Evolutionary conservation across 352 stramenopile species (phyloP).

Genomic region (Peronosclerospora sorghi): DNA sequence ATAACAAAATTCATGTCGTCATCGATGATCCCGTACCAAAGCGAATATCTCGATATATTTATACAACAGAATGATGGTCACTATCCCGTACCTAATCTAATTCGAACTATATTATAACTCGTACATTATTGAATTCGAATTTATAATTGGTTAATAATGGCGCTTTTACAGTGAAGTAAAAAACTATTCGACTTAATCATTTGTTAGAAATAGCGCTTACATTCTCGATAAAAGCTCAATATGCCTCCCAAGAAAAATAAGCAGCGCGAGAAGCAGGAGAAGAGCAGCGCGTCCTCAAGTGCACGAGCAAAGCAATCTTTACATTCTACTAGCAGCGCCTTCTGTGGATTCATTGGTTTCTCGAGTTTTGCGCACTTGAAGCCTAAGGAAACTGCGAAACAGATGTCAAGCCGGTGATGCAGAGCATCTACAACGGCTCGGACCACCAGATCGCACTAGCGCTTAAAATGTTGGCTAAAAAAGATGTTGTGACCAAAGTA

Average conservation of each 20-base stretch:
- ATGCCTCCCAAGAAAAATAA: constrained; percentile 75
- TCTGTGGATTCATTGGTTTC: constrained; percentile 54
- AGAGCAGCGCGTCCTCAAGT: constrained; percentile 71
- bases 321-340: constrained; percentile 12
- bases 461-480: constrained; percentile 82
- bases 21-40: too few relatives aligned
- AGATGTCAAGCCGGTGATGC: constrained; percentile 10
- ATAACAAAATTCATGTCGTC: too few relatives aligned
- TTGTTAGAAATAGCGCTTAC: too few relatives aligned
- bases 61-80: too few relatives aligned
- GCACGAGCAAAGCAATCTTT: constrained; percentile 57
- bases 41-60: too few relatives aligned
- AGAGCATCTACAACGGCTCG: constrained; percentile 63
- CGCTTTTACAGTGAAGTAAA: too few relatives aligned
- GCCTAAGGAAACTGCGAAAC: constrained; percentile 7
- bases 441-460: constrained; percentile 69
- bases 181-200: too few relatives aligned
- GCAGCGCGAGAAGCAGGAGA: constrained; percentile 79
- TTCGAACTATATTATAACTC: too few relatives aligned
- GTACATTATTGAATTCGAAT: too few relatives aligned
- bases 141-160: too few relatives aligned
- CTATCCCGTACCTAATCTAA: too few relatives aligned
- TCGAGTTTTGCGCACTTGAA: constrained; percentile 37
- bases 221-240: background rate
- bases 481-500: constrained; percentile 66